Percentiles rank a stretch among this genome's conserved stretches.
Evolutionary conservation across 192 early-diverging fungal species (phyloP).

Genomic region (Tieghemiomyces parasiticus): DNA sequence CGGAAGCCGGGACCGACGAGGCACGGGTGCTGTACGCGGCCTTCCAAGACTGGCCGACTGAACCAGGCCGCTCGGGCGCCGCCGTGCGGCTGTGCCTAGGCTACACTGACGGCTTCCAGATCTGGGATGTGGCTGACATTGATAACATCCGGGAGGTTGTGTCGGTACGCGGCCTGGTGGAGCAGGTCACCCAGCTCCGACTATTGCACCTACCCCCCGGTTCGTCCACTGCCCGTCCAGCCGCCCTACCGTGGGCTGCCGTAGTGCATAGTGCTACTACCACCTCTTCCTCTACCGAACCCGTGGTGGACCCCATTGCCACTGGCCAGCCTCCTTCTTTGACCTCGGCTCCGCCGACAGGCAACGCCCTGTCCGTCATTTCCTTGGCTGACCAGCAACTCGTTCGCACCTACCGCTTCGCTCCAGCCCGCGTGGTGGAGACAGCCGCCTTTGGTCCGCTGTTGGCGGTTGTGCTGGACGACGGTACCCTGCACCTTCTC

Average conservation of each 20-base stretch:
- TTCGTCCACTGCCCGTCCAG: neutral
- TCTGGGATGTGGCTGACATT: constrained; percentile 53
- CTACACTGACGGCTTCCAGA: constrained; percentile 59
- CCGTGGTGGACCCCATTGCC: neutral
- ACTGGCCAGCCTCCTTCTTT: neutral
- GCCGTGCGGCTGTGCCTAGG: constrained; percentile 36
- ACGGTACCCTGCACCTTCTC: neutral
- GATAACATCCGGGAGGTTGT: constrained; percentile 51
- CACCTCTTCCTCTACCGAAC: no score
- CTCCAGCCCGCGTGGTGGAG: neutral
- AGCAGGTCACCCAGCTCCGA: neutral
- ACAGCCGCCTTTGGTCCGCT: neutral
- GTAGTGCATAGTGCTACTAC: neutral
- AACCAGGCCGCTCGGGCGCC: constrained; percentile 16
- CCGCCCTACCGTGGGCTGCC: neutral
- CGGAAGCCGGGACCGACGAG: neutral
- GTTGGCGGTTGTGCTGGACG: neutral
- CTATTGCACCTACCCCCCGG: neutral
- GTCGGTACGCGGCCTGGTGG: constrained; percentile 35
- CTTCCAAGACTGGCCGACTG: neutral
- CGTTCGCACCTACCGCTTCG: neutral
- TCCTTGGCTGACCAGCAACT: neutral
- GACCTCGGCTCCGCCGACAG: neutral
- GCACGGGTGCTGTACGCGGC: neutral
- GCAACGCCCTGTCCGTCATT: neutral